phyloP scores from a whole-genome alignment of 2,329 filamentous ascomycete genomes.

The Ploettnerulaceae sp. region DNA sequence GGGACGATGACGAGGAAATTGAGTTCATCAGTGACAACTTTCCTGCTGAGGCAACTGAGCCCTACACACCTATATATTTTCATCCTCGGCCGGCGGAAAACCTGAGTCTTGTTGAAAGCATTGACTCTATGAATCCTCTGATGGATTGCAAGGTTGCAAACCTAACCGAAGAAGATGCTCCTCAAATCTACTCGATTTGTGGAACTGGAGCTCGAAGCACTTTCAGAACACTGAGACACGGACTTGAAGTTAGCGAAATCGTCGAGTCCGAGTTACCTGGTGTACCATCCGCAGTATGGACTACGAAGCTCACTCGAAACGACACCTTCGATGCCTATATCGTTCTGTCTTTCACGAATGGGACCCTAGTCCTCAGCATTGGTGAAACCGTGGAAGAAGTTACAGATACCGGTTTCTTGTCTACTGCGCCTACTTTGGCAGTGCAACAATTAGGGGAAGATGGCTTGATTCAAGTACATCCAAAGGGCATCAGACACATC shows the following conservation, averaged over 20 bases:
- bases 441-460: slow-evolving; percentile 93
- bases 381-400: slow-evolving; percentile 97
- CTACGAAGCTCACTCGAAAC: slow-evolving; percentile 74
- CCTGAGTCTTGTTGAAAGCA: slow-evolving; percentile 75
- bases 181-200: slow-evolving; percentile 91
- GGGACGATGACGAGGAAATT: slow-evolving; percentile 86
- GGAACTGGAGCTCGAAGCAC: slow-evolving; percentile 84
- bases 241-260: slow-evolving; percentile 87
- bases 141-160: slow-evolving; percentile 91
- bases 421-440: slow-evolving; percentile 81
- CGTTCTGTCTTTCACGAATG: slow-evolving; percentile 86
- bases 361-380: slow-evolving; percentile 87
- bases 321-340: slow-evolving; percentile 94
- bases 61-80: slow-evolving; percentile 80
- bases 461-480: slow-evolving; percentile 88
- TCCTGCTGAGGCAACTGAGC: slow-evolving; percentile 65
- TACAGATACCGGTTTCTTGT: slow-evolving; percentile 86
- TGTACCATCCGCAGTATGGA: slow-evolving; percentile 91
- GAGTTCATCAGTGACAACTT: slow-evolving; percentile 83
- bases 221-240: slow-evolving; percentile 89
- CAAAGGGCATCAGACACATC: slow-evolving; percentile 93
- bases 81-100: slow-evolving; percentile 75
- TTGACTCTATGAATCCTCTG: slow-evolving; percentile 85
- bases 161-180: slow-evolving; percentile 84
- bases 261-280: slow-evolving; percentile 90